Base-by-base conservation (phyloP, 2,329 filamentous ascomycete genomes). In the Teratosphaeria nubilosa region DNA sequence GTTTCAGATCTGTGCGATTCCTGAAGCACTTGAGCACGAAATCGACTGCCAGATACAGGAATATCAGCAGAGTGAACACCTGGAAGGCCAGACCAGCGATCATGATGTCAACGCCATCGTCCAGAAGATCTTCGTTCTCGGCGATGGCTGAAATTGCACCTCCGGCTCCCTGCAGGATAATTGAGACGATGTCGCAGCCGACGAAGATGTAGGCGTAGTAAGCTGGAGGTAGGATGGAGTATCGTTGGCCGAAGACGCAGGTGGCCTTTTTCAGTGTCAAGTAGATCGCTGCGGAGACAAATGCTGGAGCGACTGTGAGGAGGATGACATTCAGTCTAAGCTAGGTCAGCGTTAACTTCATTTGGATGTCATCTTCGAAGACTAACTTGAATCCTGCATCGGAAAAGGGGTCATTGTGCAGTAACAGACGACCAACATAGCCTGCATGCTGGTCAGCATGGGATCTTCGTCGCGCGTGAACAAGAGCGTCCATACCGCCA, bases 251-350 rank as follows among this genome's bases (percentile, higher is more conserved):
- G 55, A 82, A 80, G 55, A 75, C 75, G 14, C 79, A 67, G 56
- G 83, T 77, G 57, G 84, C 74, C 54, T 82, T 78, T 45, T 81
- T 80, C n/a, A 85, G 74, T 4, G 76, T 79, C 31, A 85, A 67
- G 71, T 82, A 83, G 64, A 84, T 78, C 58, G 75, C 77, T 3
- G 77, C 83, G 6, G 78, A 78, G 57, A 79, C 68, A 68, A 81
- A 84, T 22, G 78, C 82, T 6, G 81, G 82, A 0, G 76, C 79
- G 32, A 85, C 77, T 51, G 82, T 81, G 24, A 84, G 69, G 59
- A 76, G 78, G 63, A 80, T 77, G 37, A 65, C 72, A 64, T 78
- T 80, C 59, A 80, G 68, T 48, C 41, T 48, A 48, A 22, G 20
- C 41, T 20, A 48, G 16, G 41, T 48, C 16, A 48, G 41, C 5